Conservation (phyloP, 192 early-diverging fungal species). For the Coemansia interrupta region DNA sequence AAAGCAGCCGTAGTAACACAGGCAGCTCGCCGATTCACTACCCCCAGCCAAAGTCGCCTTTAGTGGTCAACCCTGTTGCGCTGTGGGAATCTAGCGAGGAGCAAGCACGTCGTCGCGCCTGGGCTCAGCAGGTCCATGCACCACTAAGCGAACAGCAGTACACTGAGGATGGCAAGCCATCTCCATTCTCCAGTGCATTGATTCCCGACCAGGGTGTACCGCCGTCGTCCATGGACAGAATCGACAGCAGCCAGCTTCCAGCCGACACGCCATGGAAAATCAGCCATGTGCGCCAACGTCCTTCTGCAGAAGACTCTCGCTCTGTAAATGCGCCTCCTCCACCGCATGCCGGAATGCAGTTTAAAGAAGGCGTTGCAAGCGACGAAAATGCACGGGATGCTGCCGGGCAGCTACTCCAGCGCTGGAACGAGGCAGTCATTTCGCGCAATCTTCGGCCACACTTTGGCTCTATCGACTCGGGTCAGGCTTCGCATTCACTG, state of each 20-base stretch:
- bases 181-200: not conserved
- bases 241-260: conserved; percentile 49
- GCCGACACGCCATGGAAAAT: conserved; percentile 50
- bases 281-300: conserved; percentile 50
- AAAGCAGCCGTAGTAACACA: conserved; percentile 16
- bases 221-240: conserved; percentile 31
- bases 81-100: conserved; percentile 52
- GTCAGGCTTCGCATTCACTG: conserved; percentile 26
- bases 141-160: conserved; percentile 1
- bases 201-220: conserved; percentile 14
- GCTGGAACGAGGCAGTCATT: conserved; percentile 49
- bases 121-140: conserved; percentile 33
- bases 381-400: conserved; percentile 47
- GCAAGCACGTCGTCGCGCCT: conserved; percentile 42
- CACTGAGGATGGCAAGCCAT: not conserved
- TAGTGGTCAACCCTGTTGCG: conserved; percentile 52
- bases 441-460: conserved; percentile 31
- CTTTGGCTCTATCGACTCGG: conserved; percentile 14
- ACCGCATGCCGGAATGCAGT: conserved; percentile 32
- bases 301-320: not conserved
- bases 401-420: conserved; percentile 41
- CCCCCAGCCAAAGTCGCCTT: conserved; percentile 48
- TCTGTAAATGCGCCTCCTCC: conserved; percentile 8
- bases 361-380: conserved; percentile 49
- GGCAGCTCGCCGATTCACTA: conserved; percentile 40